These are phyloP conservation scores for Phytophthora chlamydospora DNA, from an alignment of 352 stramenopile genomes.

Conservation along the genomic window DNA sequence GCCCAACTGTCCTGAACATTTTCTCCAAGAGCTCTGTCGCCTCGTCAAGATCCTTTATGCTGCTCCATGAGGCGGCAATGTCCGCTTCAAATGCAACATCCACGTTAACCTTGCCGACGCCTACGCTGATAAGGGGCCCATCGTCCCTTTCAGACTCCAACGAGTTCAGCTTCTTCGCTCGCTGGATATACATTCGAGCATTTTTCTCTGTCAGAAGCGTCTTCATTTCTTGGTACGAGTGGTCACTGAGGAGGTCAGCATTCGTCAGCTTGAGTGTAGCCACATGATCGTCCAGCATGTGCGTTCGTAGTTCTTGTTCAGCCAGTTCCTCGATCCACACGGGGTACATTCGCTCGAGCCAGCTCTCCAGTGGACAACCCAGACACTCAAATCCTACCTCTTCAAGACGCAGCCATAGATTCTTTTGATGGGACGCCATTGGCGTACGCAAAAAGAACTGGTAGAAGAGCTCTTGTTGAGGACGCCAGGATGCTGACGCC, in stretches of 20 bases:
- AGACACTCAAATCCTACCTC: slow-evolving; percentile 52
- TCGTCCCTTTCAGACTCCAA: slow-evolving; percentile 1
- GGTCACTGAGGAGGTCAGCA: slow-evolving; percentile 43
- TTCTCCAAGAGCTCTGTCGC: slow-evolving; percentile 38
- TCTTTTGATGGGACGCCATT: slow-evolving; percentile 34
- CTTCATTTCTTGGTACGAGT: slow-evolving; percentile 55
- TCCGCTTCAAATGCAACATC: slow-evolving; percentile 53
- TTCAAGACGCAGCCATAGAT: slow-evolving; percentile 58
- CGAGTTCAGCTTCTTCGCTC: slow-evolving; percentile 46
- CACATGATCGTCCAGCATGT: slow-evolving; percentile 73
- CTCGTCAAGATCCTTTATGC: slow-evolving; percentile 57
- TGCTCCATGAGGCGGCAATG: slow-evolving; percentile 24
- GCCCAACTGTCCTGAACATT: slow-evolving; percentile 25
- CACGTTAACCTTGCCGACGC: slow-evolving; percentile 36
- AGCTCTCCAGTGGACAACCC: slow-evolving; percentile 63
- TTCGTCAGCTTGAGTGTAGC: slow-evolving; percentile 61
- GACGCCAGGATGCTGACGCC: slow-evolving; percentile 56
- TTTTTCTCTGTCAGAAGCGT: slow-evolving; percentile 60
- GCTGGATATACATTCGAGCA: slow-evolving; percentile 62
- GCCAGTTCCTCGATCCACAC: slow-evolving; percentile 76
- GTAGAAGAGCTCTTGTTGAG: slow-evolving; percentile 68
- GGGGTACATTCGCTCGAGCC: slow-evolving; percentile 72
- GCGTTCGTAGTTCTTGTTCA: slow-evolving; percentile 64
- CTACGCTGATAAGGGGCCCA: slow-evolving; percentile 38
- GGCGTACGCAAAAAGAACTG: slow-evolving; percentile 61